Evolutionary conservation across 192 early-diverging fungal species (phyloP).

Genomic region (Mortierella alpina): DNA sequence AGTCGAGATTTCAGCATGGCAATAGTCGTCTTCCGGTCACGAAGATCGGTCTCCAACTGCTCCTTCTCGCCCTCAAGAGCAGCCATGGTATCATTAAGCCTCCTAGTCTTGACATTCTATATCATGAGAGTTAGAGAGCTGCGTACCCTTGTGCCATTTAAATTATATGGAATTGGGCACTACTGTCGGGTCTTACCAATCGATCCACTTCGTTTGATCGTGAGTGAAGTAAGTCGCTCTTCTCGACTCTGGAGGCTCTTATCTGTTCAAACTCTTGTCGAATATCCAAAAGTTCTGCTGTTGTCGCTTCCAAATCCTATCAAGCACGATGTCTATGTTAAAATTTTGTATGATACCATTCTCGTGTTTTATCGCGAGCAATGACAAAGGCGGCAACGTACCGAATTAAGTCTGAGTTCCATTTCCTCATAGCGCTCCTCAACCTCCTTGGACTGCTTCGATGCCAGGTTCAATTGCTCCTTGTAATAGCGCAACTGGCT

Average conservation of each 20-base stretch:
- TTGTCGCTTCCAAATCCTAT: constrained; percentile 50
- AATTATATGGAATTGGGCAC: not conserved
- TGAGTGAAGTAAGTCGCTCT: constrained; percentile 37
- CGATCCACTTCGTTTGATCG: constrained; percentile 53
- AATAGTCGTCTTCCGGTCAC: constrained; percentile 48
- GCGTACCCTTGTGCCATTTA: no score
- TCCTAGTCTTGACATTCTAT: constrained; percentile 40
- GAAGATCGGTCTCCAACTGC: constrained; percentile 42
- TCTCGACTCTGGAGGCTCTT: constrained; percentile 35
- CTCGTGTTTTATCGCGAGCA: no score
- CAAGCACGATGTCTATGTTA: not conserved
- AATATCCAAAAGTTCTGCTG: constrained; percentile 33
- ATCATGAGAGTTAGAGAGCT: not conserved
- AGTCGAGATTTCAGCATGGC: constrained; percentile 50
- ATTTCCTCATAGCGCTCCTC: constrained; percentile 53
- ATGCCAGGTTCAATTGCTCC: constrained; percentile 49
- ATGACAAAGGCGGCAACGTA: constrained; percentile 3
- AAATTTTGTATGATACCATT: not conserved
- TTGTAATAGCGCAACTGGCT: constrained; percentile 33
- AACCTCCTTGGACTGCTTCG: constrained; percentile 45
- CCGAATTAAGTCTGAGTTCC: constrained; percentile 50
- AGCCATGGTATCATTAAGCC: constrained; percentile 41
- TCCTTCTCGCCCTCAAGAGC: constrained; percentile 39
- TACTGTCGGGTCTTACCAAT: constrained; percentile 25
- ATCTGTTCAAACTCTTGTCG: constrained; percentile 52